Conservation (phyloP, 2,329 filamentous ascomycete species). For the Emergomyces orientalis region DNA sequence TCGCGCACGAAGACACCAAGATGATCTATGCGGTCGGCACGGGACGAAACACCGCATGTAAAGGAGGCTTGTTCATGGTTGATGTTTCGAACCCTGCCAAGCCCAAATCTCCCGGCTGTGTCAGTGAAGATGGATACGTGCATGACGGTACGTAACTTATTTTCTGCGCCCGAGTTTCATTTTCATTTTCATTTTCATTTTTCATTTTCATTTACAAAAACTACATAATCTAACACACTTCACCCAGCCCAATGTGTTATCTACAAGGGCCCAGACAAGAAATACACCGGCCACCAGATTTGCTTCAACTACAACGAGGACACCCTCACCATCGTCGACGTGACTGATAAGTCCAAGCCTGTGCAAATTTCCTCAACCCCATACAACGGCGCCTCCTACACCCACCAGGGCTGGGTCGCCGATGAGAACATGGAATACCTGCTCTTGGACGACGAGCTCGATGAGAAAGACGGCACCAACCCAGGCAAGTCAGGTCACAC, state of each 20-base stretch:
- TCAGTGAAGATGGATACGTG: slow-evolving; percentile 49
- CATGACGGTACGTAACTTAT: slow-evolving; percentile 40
- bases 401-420: slow-evolving; percentile 50
- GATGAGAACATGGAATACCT: slow-evolving; percentile 40
- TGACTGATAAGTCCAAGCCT: slow-evolving; percentile 17
- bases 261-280: slow-evolving; percentile 44
- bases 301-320: slow-evolving; percentile 48
- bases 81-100: slow-evolving; percentile 47
- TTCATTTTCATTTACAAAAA: neutral
- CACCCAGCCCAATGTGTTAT: slow-evolving; percentile 45
- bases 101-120: slow-evolving; percentile 46
- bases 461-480: slow-evolving; percentile 38
- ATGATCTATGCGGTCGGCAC: slow-evolving; percentile 42
- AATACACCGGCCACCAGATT: slow-evolving; percentile 44
- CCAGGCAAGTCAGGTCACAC: slow-evolving; percentile 38
- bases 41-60: slow-evolving; percentile 39
- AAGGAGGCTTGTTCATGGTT: slow-evolving; percentile 50
- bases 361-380: slow-evolving; percentile 45
- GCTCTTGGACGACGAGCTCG: slow-evolving; percentile 46
- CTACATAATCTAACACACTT: neutral
- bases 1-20: slow-evolving; percentile 45
- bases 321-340: slow-evolving; percentile 20
- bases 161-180: neutral
- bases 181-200: neutral
- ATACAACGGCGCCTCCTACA: slow-evolving; percentile 50